Base-by-base conservation (phyloP, 108 stramenopile genomes). In the Pseudonitzschia delicatissima region DNA sequence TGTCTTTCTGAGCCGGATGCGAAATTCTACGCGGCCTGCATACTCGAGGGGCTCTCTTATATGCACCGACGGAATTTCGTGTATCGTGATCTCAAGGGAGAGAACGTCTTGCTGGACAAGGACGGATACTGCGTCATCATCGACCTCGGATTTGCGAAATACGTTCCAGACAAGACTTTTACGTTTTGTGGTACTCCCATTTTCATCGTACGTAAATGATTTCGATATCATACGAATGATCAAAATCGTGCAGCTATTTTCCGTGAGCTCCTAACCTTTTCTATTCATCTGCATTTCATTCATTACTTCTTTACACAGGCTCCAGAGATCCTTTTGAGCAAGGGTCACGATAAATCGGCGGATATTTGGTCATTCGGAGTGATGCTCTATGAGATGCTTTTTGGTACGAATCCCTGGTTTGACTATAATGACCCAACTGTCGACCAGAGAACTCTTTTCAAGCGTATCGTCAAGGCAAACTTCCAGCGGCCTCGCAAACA, bases 161-260 rank as follows among this genome's bases (percentile, higher is more conserved):
- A 88, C 23, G 86, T 87, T 28, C 57, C 61, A 13, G 78, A 74
- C 59, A 95, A 92, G 82, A 96, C 95, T 8, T 96, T 87, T 78
- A 98, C 98, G 1, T 84, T 98, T 25, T 98, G 98, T 69, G 98
- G 98, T 17, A 97, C 98, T 3, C 97, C 97, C 5, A 86, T 84
- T 29, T 92, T 88, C 71, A 73, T 95, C 17, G 91, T 91, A n/a
- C 89, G 89, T 13, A 90, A n/a, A n/a, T n/a, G n/a, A n/a, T n/a
- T n/a, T 91, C 48, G 84, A 82, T n/a, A 90, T 69, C 87, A 80
- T 40, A 91, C 92, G 20, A 91, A 96, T 76, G 29, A 58, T 12
- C 9, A 9, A 32, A 29, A 32, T 17, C n/a, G n/a, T n/a, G n/a
- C n/a, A n/a, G n/a, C n/a, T n/a, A n/a, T n/a, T n/a, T n/a, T n/a